phyloP scores from a whole-genome alignment of 2,329 filamentous ascomycete species.

The Pseudocercospora ulei region DNA sequence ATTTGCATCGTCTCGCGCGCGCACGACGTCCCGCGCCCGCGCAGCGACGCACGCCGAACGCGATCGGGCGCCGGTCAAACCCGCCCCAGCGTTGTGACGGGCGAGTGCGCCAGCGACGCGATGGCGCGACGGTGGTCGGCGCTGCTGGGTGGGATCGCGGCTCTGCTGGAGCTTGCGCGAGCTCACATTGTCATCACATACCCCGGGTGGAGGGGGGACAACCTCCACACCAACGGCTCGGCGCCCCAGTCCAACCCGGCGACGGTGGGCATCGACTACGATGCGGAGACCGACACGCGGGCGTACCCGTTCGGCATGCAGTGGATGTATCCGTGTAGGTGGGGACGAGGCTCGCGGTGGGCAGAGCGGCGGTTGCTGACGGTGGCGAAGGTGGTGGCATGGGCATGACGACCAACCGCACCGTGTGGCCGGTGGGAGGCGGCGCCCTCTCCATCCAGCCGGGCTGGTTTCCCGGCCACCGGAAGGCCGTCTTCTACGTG shows the following conservation, averaged over 20 bases:
- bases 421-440: slow-evolving; percentile 79
- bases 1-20: neutral
- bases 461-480: slow-evolving; percentile 89
- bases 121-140: slow-evolving; percentile 8
- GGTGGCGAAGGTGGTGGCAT: slow-evolving; percentile 69
- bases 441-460: slow-evolving; percentile 86
- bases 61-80: too few species aligned
- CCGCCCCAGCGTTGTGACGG: too few species aligned
- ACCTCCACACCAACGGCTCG: slow-evolving; percentile 64
- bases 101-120: neutral
- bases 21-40: neutral
- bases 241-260: slow-evolving; percentile 33
- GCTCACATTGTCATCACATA: slow-evolving; percentile 81
- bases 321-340: slow-evolving; percentile 89
- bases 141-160: slow-evolving; percentile 8
- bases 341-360: neutral
- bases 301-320: slow-evolving; percentile 71
- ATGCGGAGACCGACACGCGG: slow-evolving; percentile 13
- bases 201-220: slow-evolving; percentile 79
- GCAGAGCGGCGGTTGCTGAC: slow-evolving; percentile 12
- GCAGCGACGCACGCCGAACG: neutral
- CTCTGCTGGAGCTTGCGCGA: slow-evolving; percentile 5
- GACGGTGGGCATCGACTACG: slow-evolving; percentile 41
- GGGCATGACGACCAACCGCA: slow-evolving; percentile 66
- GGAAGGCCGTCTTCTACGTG: slow-evolving; percentile 72